A percentile compares a stretch with the other conserved stretches of the same genome.
These are phyloP conservation scores for Hanseniaspora uvarum DNA, from an alignment of 1,139 yeast species.

Conservation along the genomic window DNA sequence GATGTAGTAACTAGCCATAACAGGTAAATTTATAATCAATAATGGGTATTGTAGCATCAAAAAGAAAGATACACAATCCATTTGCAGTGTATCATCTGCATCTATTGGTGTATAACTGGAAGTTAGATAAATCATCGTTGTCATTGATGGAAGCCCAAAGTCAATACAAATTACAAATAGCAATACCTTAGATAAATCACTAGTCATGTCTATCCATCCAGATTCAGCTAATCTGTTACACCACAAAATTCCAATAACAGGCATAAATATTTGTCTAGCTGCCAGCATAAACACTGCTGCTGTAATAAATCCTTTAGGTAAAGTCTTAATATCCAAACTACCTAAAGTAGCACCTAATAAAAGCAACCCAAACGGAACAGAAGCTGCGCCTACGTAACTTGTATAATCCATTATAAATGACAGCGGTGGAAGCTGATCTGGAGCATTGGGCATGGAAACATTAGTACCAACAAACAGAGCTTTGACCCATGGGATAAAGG, in stretches of 20 bases:
- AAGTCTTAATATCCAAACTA: constrained; percentile 46
- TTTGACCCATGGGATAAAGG: constrained; percentile 81
- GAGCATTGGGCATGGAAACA: constrained; percentile 50
- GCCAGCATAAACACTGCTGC: constrained; percentile 39
- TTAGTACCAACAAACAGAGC: constrained; percentile 52
- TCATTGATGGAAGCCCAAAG: constrained; percentile 63
- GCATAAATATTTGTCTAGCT: constrained; percentile 44
- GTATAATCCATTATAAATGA: constrained; percentile 76
- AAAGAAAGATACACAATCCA: constrained; percentile 62
- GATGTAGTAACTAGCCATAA: constrained; percentile 51
- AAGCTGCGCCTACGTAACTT: constrained; percentile 70
- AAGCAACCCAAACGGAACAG: constrained; percentile 77
- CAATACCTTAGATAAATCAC: constrained; percentile 41
- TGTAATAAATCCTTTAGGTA: constrained; percentile 68
- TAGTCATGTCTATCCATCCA: constrained; percentile 41
- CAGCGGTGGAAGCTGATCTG: constrained; percentile 73
- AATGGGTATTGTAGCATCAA: constrained; percentile 53
- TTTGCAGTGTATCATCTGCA: constrained; percentile 50
- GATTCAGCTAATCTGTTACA: constrained; percentile 38
- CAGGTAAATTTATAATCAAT: constrained; percentile 51
- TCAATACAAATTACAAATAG: constrained; percentile 58
- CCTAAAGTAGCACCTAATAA: constrained; percentile 81
- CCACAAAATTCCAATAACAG: constrained; percentile 54
- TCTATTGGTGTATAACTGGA: constrained; percentile 63
- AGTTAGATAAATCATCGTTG: constrained; percentile 60